Base-by-base conservation (phyloP, 192 early-diverging fungal genomes). In the Gamsiella multidivaricata region DNA sequence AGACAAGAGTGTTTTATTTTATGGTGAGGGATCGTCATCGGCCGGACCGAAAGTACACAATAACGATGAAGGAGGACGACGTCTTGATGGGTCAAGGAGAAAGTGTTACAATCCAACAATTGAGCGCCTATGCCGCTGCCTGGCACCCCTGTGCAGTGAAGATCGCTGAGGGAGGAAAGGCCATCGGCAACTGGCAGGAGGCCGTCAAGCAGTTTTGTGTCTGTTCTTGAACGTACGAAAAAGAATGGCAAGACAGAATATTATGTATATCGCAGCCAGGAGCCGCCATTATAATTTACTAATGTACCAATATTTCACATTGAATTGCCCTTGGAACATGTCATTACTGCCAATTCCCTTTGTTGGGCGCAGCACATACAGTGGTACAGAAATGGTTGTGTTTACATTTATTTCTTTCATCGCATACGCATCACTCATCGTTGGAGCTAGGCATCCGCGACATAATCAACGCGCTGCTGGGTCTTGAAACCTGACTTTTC, bases 141-240 rank as follows among this genome's bases (percentile, higher is more conserved):
- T 70, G 69, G 69, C 25, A 36, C 15, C 49, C 59, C 12, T 70
- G 64, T 58, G 36, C 62, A 17, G 25, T 23, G 41, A 29, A 39
- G 23, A 70, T 80, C 25, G 23, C 62, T 0, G 47, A 51, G 11
- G 79, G 60, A 1, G 63, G 65, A 9, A 61, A 66, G 36, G 70
- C 69, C 3, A 41, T 80, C 26, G 69, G 69, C 1, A 49, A 64
- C 11, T 70, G 78, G 69, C 47, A 49, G 14, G 45, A 53, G 47
- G 58, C 66, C 1, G 50, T 80, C 29, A 80, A 72, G 41, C 69
- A 80, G 33, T 73, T 80, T 73, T 80, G 79, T 58, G 53, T 63
- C 3, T 80, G 79, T 26, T 58, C 3, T 25, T 11, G 34, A 36
- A 5, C 5, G 14, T 29, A 29, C 4, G 20, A 7, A 26, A 28